Conservation (phyloP, 345 rosid genomes). For the Erucastrum elatum region DNA sequence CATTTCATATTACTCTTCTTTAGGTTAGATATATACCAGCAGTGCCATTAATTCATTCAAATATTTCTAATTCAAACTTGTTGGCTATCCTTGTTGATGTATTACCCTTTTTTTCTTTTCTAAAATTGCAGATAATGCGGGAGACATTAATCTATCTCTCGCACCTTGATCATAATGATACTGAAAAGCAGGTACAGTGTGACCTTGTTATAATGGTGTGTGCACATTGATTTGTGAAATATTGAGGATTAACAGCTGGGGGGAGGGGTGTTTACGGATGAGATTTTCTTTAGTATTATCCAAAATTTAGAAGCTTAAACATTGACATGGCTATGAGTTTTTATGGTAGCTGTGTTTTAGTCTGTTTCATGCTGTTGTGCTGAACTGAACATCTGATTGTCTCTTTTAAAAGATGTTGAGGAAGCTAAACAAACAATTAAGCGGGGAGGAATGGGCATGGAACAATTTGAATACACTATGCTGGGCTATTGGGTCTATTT, state of each 20-base stretch:
- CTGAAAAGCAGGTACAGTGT: conserved; percentile 86
- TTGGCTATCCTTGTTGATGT: background rate
- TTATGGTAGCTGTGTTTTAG: background rate
- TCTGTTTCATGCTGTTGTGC: conserved; percentile 14
- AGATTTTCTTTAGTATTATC: background rate
- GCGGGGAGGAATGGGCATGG: conserved; percentile 99
- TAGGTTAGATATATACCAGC: background rate
- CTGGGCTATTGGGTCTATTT: conserved; percentile 99
- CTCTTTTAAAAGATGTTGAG: conserved; percentile 72
- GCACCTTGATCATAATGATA: conserved; percentile 97
- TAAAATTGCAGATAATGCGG: conserved; percentile 80
- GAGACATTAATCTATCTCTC: conserved; percentile 93
- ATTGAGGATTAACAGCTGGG: background rate
- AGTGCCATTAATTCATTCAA: conserved; percentile 3
- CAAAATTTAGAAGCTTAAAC: background rate
- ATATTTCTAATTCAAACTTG: conserved; percentile 3
- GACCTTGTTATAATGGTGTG: conserved; percentile 11
- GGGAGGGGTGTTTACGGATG: conserved; percentile 2
- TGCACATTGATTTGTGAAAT: conserved; percentile 9
- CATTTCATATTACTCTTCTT: conserved; percentile 14
- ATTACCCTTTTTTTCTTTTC: conserved; percentile 10
- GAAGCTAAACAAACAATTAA: conserved; percentile 91
- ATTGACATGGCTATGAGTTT: background rate
- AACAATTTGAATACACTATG: conserved; percentile 92
- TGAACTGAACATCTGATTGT: conserved; percentile 24